Percentiles rank a stretch among this genome's conserved stretches.
Evolutionary conservation across 805 yeast species (phyloP).

Genomic region (Deakozyma indianensis): DNA sequence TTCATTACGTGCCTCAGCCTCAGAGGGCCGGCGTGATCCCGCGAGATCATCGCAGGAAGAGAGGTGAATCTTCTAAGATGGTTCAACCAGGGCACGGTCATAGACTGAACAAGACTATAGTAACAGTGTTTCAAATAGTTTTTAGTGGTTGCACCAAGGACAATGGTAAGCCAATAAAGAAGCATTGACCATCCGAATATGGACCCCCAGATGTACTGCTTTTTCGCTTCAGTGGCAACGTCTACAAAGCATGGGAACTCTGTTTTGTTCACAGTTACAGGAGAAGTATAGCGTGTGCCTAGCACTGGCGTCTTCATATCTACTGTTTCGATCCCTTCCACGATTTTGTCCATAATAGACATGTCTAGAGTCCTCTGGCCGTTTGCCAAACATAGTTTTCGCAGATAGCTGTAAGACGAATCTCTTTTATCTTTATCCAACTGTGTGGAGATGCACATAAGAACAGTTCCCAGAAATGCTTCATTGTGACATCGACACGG

Average conservation of each 20-base stretch:
- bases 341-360: background rate
- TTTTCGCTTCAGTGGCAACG: background rate
- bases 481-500: constrained; percentile 1
- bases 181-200: background rate
- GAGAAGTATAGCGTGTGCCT: background rate
- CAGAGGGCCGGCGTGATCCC: background rate
- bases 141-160: background rate
- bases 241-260: background rate
- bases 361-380: background rate
- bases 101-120: background rate
- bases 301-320: background rate
- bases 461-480: background rate
- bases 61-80: background rate
- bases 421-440: background rate
- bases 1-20: background rate
- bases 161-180: background rate
- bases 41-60: background rate
- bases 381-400: background rate
- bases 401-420: background rate
- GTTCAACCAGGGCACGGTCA: background rate
- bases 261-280: background rate
- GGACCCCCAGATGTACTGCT: background rate
- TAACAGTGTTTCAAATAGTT: background rate
- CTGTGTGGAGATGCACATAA: background rate
- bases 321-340: background rate